Base-by-base conservation (phyloP, 495 filamentous ascomycete species). In the Letharia lupina region DNA sequence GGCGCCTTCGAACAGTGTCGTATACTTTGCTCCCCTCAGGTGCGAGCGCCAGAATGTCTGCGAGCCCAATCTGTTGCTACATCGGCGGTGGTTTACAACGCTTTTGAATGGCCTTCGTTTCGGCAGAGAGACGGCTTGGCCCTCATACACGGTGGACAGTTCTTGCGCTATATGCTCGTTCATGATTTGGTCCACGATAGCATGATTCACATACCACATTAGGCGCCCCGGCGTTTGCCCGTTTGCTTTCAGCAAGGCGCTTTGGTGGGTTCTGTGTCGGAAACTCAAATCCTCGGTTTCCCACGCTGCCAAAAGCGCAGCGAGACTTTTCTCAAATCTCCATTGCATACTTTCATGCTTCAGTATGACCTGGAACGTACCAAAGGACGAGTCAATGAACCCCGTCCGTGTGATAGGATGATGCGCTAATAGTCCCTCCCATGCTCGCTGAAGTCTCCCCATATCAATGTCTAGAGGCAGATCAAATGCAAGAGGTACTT, bases 1-100 rank as follows among this genome's bases (percentile, higher is more conserved):
- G 16, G 44, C 18, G 44, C 15, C 18, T 47, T 47, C 20, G 47
- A 50, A 50, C 47, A 50, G 47, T 50, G 20, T 23, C 47, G n/a
- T 50, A 23, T 50, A 50, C n/a, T 11, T 23, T 50, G 47, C 47
- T 50, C 9, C 47, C 1, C 20, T 50, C 11, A 50, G 7, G 23
- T 50, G 47, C 47, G 47, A 50, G 50, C 50, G 50, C 50, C 50
- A 54, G 13, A 54, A 54, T 6, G 50, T 15, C 28, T 54, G 50
- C 23, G 50, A 54, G 0, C 12, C 1, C 50, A 7, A 33, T 54
- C 12, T 54, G 28, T 33, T 54, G 16, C 50, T 54, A 33, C 11
- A 12, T 7, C 2, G n/a, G 47, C 50, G 11, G 6, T 13, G 50
- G 28, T 54, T 3, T 7, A 54, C 50, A 10, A 54, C 50, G 28